Base-by-base conservation (phyloP, 768 basidiomycete genomes). In the Daedaleopsis nitida region DNA sequence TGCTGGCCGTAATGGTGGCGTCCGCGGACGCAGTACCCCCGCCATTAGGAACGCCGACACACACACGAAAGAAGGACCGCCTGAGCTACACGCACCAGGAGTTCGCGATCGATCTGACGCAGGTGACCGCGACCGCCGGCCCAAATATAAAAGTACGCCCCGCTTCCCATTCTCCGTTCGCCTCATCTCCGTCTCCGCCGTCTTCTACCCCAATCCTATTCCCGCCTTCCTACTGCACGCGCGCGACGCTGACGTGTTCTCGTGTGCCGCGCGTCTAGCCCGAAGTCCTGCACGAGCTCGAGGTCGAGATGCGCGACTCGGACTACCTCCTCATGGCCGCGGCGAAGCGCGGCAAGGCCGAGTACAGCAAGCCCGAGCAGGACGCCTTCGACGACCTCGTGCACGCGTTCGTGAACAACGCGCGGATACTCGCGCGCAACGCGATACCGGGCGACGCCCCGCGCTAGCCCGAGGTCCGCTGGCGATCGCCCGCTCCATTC, bases 71-170 rank as follows among this genome's bases (percentile, higher is more conserved):
- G 77, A 99, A 97, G 76, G 93, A 99, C 75, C 82, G 97, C 48
- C 81, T 98, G 72, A 91, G 92, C 69, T 99, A 99, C 73, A 77
- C 87, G 4, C 97, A 99, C 74, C 95, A 98, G 73, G 88, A 96
- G 65, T 96, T 94, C 72, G 83, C 80, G 65, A 88, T 99, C 64
- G 97, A 99, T 77, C 82, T 99, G 52, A 98, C 97, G 1, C 94
- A 96, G 75, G 96, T 98, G 51, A 85, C 85, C 1, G 81, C 87
- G 5, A 80, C 79, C 9, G 68, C 75, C 13, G 73, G 82, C 3
- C 74, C 82, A 0, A 79, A 74, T 55, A 74, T 76, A 59, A 79
- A 83, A 47, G 89, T 91, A 70, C 65, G 83, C 75, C 32, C 27
- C 27, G 27, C 27, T 32, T 32, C 27, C 27, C 27, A n/a, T n/a